Evolutionary conservation across 106 monocot species (phyloP), one percentile per base, ranked within the genome.

Genomic region (Dendrobium nobile): DNA sequence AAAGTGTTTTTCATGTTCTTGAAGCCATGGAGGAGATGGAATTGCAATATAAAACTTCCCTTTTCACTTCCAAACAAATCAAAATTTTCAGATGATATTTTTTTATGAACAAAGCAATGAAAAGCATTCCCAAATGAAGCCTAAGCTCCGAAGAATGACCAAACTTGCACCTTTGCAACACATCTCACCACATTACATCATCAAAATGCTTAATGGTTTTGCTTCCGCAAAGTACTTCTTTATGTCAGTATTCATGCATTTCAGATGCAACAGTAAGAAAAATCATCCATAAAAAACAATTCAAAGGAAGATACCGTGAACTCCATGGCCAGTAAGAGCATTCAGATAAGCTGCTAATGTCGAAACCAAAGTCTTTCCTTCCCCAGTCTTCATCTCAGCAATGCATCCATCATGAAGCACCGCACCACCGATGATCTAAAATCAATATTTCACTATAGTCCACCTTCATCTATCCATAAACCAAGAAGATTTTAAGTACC

Each of bases 361-460:
- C 51, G 99, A 99, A 58, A 99, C 99, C 41, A 99, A 91, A 11
- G 99, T 99, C 81, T 99, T 99, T 67, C 95, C 99, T 85, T 99
- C 99, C 26, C 99, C 99, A 10, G 99, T 99, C 84, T 99, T 99
- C 95, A 99, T 99, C 91, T 95, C 99, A 33, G 99, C 93, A 73
- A 95, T 95, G 85, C 99, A 99, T 59, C 95, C 99, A 85, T 99
- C 99, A 78, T 99, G 95, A 31, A 99, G 91, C 80, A 99, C 99
- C 11, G 99, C 99, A 43, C 99, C 99, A 58, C 99, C 95, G 85
- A 99, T 91, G 64, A 99, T 95, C 99, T 99, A 47, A 64, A 24
- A 26, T 15, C 28, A 81, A 54, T 6, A 43, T 5, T 31, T 5
- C 26, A 44, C n/a, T 1, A 37, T 37, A 65, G 26, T 9, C 27